A percentile compares a stretch with the other conserved stretches of the same genome.
Evolutionary conservation across 2,329 filamentous ascomycete genomes (phyloP).

Genomic region (Hirsutella rhossiliensis): DNA sequence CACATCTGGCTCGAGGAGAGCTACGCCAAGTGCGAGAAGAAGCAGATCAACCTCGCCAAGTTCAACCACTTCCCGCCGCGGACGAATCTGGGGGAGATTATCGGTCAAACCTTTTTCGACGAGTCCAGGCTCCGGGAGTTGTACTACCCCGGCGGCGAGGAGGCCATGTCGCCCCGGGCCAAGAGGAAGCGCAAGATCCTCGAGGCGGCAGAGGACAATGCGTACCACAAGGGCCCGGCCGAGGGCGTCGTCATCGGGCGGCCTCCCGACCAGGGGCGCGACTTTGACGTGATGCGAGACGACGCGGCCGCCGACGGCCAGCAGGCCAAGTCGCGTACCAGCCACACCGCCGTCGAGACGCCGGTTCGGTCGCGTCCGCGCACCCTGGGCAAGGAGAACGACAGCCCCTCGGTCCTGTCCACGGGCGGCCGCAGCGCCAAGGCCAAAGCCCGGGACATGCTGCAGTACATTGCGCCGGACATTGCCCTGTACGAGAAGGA

Average conservation of each 20-base stretch:
- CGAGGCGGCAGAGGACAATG: slow-evolving; percentile 38
- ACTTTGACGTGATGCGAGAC: slow-evolving; percentile 32
- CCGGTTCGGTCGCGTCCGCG: slow-evolving; percentile 30
- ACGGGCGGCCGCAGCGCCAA: slow-evolving; percentile 80
- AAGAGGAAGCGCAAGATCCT: slow-evolving; percentile 38
- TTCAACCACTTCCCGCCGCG: slow-evolving; percentile 80
- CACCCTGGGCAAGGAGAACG: slow-evolving; percentile 66
- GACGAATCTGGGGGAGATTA: slow-evolving; percentile 86
- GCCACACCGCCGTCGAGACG: slow-evolving; percentile 17
- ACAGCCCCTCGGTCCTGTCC: slow-evolving; percentile 56
- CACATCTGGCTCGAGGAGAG: slow-evolving; percentile 97
- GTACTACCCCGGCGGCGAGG: slow-evolving; percentile 54
- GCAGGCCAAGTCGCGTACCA: background rate
- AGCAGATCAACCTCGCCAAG: slow-evolving; percentile 57
- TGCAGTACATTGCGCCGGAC: slow-evolving; percentile 71
- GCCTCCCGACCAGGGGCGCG: slow-evolving; percentile 20
- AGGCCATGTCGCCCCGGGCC: slow-evolving; percentile 26
- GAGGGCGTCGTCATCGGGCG: slow-evolving; percentile 33
- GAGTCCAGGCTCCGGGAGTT: slow-evolving; percentile 45
- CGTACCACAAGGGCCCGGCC: slow-evolving; percentile 31
- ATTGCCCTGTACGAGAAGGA: slow-evolving; percentile 90
- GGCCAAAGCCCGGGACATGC: slow-evolving; percentile 61
- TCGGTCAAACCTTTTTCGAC: slow-evolving; percentile 79
- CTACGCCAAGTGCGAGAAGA: slow-evolving; percentile 76
- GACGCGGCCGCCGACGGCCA: slow-evolving; percentile 4